Base-by-base conservation (phyloP, 164 flowering plant species). In the Houttuynia cordata region DNA sequence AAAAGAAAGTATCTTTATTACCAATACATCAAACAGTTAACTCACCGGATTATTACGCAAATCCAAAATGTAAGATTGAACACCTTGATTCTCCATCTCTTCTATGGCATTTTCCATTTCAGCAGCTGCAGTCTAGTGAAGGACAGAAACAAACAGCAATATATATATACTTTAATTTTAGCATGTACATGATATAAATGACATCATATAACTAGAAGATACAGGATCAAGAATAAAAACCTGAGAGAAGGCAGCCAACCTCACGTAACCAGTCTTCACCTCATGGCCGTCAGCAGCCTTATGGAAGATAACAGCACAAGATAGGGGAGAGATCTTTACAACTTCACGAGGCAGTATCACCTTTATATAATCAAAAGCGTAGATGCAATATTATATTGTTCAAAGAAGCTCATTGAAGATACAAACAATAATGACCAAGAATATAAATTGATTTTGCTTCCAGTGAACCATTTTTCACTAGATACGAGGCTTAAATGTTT, bases 31-130 rank as follows among this genome's bases (percentile, higher is more conserved):
- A 54, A 10, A 6, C 15, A 54, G 23, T 24, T 24, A 50, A 64
- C 74, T 76, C 62, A 89, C 97, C 13, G 94, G 99, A 70, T 90
- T 93, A 75, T 93, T 93, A 23, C 97, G 75, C 59, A 93, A 74
- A 77, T 93, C 99, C 42, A 93, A 68, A 58, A 93, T 93, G 72
- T 87, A 93, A 13, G 97, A 87, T 20, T 85, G 80, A 14, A 90
- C 99, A 58, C 84, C 97, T 72, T 84, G 84, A 62, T 54, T 75
- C 73, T 90, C 91, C 96, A 93, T 75, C 63, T 83, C 90, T 61
- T 80, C 60, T 56, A 93, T 77, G 21, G 94, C 80, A 75, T 71
- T 79, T 68, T 78, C 89, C 96, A 93, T 87, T 25, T 93, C 96
- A 70, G 69, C 50, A 41, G 99, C 96, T 63, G 96, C 99, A 64